Conservation (phyloP, 208 protist genomes). For the Angomonas ambiguus region DNA sequence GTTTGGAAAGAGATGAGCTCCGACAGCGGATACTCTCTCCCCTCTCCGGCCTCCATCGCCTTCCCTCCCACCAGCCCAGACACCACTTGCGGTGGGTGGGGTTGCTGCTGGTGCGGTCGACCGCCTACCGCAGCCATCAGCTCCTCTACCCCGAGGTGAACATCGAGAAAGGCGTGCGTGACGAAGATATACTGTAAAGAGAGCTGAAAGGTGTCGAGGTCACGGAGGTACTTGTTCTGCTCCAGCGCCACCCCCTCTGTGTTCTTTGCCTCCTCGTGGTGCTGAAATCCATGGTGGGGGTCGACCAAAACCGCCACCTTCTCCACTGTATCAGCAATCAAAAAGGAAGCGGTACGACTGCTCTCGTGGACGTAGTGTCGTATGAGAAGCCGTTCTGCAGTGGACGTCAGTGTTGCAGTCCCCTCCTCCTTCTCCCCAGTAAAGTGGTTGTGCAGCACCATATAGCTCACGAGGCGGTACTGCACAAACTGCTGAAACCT, state of each 20-base stretch:
- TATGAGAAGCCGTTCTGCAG: slow-evolving; percentile 18
- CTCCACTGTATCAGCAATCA: slow-evolving; percentile 34
- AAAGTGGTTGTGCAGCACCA: slow-evolving; percentile 39
- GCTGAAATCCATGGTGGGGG: slow-evolving; percentile 9
- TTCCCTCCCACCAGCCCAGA: not conserved
- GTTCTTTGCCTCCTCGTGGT: not conserved
- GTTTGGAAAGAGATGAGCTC: slow-evolving; percentile 20
- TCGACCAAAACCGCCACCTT: slow-evolving; percentile 15
- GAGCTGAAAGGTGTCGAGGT: slow-evolving; percentile 32
- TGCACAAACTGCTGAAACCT: slow-evolving; percentile 56
- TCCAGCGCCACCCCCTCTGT: not conserved
- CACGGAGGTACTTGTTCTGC: slow-evolving; percentile 24
- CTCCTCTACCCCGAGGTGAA: slow-evolving; percentile 32
- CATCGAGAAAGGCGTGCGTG: slow-evolving; percentile 73
- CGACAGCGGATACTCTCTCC: not conserved
- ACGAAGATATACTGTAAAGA: slow-evolving; percentile 37
- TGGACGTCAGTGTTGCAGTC: not conserved
- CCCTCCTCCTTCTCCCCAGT: not conserved
- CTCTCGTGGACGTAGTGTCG: slow-evolving; percentile 78
- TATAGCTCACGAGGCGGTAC: slow-evolving; percentile 57
- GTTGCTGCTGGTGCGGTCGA: not conserved
- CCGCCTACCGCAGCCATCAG: slow-evolving; percentile 9
- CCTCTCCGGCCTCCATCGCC: not conserved
- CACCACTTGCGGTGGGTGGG: not conserved
- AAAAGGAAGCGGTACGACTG: slow-evolving; percentile 58